These are phyloP conservation scores for Bauhinia variegata DNA, from an alignment of 306 rosid genomes.

Conservation along the genomic window DNA sequence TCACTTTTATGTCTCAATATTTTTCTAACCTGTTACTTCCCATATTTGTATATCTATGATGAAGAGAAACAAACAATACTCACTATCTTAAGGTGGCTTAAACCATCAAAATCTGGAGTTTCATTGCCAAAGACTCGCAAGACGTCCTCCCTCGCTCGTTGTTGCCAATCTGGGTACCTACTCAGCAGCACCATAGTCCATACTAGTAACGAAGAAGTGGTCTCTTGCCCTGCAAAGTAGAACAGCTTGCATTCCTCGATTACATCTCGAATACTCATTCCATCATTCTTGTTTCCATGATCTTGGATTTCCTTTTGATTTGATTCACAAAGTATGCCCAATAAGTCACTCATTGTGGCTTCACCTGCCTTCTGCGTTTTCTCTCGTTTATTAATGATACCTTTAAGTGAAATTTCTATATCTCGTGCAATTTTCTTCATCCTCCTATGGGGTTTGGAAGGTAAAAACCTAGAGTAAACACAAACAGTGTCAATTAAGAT, in stretches of 20 bases:
- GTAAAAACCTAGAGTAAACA: constrained; percentile 33
- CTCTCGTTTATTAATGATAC: constrained; percentile 30
- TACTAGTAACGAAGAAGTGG: constrained; percentile 36
- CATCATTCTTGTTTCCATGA: constrained; percentile 35
- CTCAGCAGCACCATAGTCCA: constrained; percentile 45
- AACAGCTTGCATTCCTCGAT: constrained; percentile 40
- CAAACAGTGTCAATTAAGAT: not conserved
- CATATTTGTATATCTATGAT: not conserved
- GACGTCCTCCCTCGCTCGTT: constrained; percentile 42
- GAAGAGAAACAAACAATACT: constrained; percentile 9
- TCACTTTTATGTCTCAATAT: too few species aligned
- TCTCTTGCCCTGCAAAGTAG: constrained; percentile 48
- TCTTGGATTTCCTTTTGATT: constrained; percentile 32
- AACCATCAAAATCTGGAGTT: constrained; percentile 36
- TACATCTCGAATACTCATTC: constrained; percentile 57
- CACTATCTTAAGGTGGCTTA: constrained; percentile 45
- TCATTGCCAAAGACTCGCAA: constrained; percentile 37
- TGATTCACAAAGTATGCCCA: constrained; percentile 33
- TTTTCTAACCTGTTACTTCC: too few species aligned
- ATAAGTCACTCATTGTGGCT: constrained; percentile 18
- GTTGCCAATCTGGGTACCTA: constrained; percentile 37
- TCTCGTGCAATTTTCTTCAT: constrained; percentile 17
- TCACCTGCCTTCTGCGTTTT: constrained; percentile 27
- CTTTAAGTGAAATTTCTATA: not conserved
- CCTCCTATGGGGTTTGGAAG: constrained; percentile 27